Percentiles rank a stretch among this genome's conserved stretches.
Evolutionary conservation across 2,329 filamentous ascomycete species (phyloP).

Genomic region (Venturia nashicola): DNA sequence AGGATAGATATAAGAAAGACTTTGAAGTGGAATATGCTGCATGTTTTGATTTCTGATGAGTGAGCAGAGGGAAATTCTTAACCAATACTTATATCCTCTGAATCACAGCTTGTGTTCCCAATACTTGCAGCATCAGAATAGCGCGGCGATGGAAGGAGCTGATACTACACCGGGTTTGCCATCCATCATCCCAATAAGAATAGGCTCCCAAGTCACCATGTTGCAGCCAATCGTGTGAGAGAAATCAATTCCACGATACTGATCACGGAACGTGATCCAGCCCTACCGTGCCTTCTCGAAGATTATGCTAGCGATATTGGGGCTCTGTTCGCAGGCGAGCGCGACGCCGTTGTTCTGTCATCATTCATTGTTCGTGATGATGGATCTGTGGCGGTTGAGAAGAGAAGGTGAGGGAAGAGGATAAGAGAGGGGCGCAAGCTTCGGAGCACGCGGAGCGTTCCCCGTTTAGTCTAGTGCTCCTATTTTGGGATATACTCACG

Average conservation of each 20-base stretch:
- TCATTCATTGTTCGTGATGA: not conserved
- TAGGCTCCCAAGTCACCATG: not conserved
- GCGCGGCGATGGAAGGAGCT: not conserved
- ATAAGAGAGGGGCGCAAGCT: not conserved
- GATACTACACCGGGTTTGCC: not conserved
- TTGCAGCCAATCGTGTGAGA: not conserved
- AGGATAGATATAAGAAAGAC: not conserved
- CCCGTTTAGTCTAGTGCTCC: not conserved
- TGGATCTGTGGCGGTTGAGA: not conserved
- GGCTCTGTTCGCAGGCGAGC: not conserved
- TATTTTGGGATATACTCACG: not conserved
- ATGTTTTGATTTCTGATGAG: not conserved
- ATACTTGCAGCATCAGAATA: not conserved
- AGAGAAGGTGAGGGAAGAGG: not conserved
- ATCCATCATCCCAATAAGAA: not conserved
- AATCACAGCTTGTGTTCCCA: not conserved
- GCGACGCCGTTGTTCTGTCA: not conserved
- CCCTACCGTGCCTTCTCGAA: not conserved
- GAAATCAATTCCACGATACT: not conserved
- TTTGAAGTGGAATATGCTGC: not conserved
- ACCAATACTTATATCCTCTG: constrained; percentile 2
- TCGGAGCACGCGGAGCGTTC: not conserved
- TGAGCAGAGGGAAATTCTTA: not conserved
- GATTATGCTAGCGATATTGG: not conserved
- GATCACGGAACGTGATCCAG: not conserved